Evolutionary conservation across 2,329 filamentous ascomycete genomes (phyloP).

Genomic region (Amesomyces nigricolor): DNA sequence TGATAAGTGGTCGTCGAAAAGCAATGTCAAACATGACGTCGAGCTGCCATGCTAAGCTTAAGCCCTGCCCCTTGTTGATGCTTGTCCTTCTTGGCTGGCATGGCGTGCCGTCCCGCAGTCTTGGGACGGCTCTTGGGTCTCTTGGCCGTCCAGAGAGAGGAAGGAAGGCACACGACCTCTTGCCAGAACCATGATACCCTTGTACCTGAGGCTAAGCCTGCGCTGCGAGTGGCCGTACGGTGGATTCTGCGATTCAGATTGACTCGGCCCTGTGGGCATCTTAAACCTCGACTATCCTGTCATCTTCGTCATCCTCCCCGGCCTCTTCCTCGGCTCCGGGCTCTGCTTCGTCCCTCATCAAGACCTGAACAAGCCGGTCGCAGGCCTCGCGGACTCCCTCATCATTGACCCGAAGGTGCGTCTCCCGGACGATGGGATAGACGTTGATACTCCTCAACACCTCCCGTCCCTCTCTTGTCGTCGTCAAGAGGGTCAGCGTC

Average conservation of each 20-base stretch:
- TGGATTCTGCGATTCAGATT: not conserved
- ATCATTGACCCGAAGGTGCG: slow-evolving; percentile 70
- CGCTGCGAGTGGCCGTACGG: not conserved
- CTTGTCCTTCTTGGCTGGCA: slow-evolving; percentile 11
- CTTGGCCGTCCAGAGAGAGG: slow-evolving; percentile 6
- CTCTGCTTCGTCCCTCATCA: slow-evolving; percentile 66
- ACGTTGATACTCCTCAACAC: slow-evolving; percentile 70
- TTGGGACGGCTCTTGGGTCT: slow-evolving; percentile 1
- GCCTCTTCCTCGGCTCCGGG: slow-evolving; percentile 38
- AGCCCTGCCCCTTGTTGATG: slow-evolving; percentile 1
- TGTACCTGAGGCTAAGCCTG: not conserved
- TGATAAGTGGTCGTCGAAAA: no score
- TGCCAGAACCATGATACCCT: not conserved
- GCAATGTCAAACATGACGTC: not conserved
- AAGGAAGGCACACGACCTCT: slow-evolving; percentile 11
- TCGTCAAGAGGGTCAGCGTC: slow-evolving; percentile 77
- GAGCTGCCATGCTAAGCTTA: slow-evolving; percentile 6
- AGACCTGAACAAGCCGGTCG: slow-evolving; percentile 81
- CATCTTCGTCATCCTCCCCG: slow-evolving; percentile 48
- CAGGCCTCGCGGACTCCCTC: slow-evolving; percentile 78
- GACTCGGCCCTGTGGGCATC: not conserved
- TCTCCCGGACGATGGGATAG: slow-evolving; percentile 84
- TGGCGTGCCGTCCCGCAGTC: not conserved
- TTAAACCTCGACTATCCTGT: slow-evolving; percentile 51
- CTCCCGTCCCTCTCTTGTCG: slow-evolving; percentile 69